A percentile compares a stretch with the other conserved stretches of the same genome.
Evolutionary conservation across 169 alveolate genomes (phyloP).

Genomic region (Cryptosporidium ryanae): DNA sequence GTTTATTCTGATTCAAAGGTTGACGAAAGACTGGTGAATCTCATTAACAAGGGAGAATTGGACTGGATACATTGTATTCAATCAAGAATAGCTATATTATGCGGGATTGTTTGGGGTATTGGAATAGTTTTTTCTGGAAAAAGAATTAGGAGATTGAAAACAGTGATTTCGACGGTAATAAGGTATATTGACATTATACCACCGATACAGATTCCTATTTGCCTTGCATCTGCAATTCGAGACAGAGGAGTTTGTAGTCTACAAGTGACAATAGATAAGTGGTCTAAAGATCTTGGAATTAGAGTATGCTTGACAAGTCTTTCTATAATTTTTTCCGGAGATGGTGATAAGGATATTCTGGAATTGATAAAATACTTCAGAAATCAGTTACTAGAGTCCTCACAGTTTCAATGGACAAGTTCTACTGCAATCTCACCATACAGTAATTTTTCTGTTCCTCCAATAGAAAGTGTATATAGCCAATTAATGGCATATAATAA

Average conservation of each 20-base stretch:
- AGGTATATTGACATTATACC: slow-evolving; percentile 50
- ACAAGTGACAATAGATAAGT: slow-evolving; percentile 52
- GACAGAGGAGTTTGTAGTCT: slow-evolving; percentile 36
- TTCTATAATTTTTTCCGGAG: slow-evolving; percentile 52
- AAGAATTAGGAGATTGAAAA: slow-evolving; percentile 15
- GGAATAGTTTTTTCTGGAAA: slow-evolving; percentile 68
- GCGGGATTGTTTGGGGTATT: slow-evolving; percentile 65
- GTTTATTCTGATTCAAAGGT: background rate
- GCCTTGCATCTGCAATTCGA: slow-evolving; percentile 59
- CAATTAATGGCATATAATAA: slow-evolving; percentile 71
- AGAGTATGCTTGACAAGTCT: slow-evolving; percentile 47
- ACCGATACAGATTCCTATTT: slow-evolving; percentile 50
- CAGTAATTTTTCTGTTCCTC: slow-evolving; percentile 61
- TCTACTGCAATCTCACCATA: slow-evolving; percentile 70
- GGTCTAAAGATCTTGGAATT: slow-evolving; percentile 65
- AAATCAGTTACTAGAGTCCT: slow-evolving; percentile 27
- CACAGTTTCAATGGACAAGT: slow-evolving; percentile 69
- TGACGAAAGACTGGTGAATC: slow-evolving; percentile 3
- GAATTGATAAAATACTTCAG: slow-evolving; percentile 47
- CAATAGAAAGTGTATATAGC: slow-evolving; percentile 67
- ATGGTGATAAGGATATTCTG: slow-evolving; percentile 51
- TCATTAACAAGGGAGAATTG: slow-evolving; percentile 22
- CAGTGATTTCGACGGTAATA: background rate
- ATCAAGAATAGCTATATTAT: slow-evolving; percentile 49
- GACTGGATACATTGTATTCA: slow-evolving; percentile 74